These are phyloP conservation scores for Alternaria sp. DNA, from an alignment of 2,329 filamentous ascomycete genomes.

Conservation along the genomic window DNA sequence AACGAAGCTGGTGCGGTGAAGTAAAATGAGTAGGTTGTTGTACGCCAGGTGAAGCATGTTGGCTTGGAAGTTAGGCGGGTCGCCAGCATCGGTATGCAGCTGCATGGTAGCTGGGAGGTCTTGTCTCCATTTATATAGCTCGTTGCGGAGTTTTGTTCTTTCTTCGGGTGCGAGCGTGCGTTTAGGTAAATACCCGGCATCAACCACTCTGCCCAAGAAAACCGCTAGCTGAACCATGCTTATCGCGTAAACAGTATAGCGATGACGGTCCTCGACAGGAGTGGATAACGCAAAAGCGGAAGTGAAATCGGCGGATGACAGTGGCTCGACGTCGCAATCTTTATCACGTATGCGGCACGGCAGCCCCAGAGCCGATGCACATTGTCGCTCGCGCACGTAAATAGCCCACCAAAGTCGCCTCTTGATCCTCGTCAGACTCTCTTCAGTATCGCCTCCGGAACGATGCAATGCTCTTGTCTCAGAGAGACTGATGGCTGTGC, in stretches of 20 bases:
- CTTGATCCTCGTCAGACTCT: constrained; percentile 52
- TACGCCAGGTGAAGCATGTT: constrained; percentile 56
- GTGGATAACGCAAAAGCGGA: constrained; percentile 41
- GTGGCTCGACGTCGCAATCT: constrained; percentile 58
- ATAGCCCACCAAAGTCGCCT: constrained; percentile 65
- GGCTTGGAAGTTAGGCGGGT: constrained; percentile 50
- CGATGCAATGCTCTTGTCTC: constrained; percentile 61
- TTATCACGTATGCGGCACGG: constrained; percentile 60
- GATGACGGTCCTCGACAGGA: constrained; percentile 41
- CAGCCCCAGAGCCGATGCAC: constrained; percentile 56
- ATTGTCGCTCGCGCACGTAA: constrained; percentile 61
- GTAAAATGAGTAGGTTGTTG: constrained; percentile 59
- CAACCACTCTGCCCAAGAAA: constrained; percentile 52
- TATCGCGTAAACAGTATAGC: constrained; percentile 46
- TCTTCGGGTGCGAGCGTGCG: constrained; percentile 30
- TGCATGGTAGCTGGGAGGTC: constrained; percentile 50
- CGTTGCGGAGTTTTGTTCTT: constrained; percentile 36
- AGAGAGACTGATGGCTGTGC: constrained; percentile 61
- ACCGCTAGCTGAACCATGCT: constrained; percentile 54
- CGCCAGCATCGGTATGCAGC: constrained; percentile 42
- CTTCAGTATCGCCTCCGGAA: constrained; percentile 32
- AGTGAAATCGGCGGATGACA: constrained; percentile 52
- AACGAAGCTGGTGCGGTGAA: constrained; percentile 57
- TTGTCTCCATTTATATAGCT: constrained; percentile 54
- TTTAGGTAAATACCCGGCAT: constrained; percentile 47